Evolutionary conservation across 2,329 filamentous ascomycete genomes (phyloP), one percentile per base, ranked within the genome.

Genomic region (Ophiostoma tasmaniense): DNA sequence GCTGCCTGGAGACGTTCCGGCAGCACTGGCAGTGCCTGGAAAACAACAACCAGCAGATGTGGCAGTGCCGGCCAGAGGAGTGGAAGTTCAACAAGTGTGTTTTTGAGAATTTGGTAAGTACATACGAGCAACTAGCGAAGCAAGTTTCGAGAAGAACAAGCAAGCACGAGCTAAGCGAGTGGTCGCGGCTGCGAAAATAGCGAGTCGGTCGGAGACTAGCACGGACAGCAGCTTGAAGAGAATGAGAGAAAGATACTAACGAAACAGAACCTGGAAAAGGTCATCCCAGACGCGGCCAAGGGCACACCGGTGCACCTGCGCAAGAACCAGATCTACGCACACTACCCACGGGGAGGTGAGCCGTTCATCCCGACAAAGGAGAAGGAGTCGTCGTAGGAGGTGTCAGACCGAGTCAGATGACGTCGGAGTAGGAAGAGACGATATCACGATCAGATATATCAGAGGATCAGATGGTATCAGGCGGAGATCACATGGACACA

Each of bases 31-130:
- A 92, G 76, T 99, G 95, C 77, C 85, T 99, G 70, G 95, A 99
- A 77, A 90, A 96, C 82, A 93, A 96, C 83, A 99, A 99, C 84
- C 95, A 99, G 77, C 92, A 97, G 81, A 83, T 98, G 71, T 99
- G 92, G 90, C 92, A 98, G 77, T 99, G 95, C 83, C 88, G 95
- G 75, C 89, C 88, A 76, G 84, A 86, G 73, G 95, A 99, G 84
- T 89, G 92, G 87, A 89, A 89, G 78, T 83, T 99, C 76, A 99
- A 97, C 85, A 90, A 89, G 82, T 99, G 95, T 80, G 93, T 97
- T 66, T 98, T 91, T 78, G 90, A 97, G 74, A 98, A 97, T 79
- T 81, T 99, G 83, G 95, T 99, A 28, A 1, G 69, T 70, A 35
- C 25, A 33, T 14, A 30, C 28, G 30, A n/a, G 59, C 2, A 62